phyloP scores from a whole-genome alignment of 1,139 yeast species.

The Blastobotrys arbuscula region DNA sequence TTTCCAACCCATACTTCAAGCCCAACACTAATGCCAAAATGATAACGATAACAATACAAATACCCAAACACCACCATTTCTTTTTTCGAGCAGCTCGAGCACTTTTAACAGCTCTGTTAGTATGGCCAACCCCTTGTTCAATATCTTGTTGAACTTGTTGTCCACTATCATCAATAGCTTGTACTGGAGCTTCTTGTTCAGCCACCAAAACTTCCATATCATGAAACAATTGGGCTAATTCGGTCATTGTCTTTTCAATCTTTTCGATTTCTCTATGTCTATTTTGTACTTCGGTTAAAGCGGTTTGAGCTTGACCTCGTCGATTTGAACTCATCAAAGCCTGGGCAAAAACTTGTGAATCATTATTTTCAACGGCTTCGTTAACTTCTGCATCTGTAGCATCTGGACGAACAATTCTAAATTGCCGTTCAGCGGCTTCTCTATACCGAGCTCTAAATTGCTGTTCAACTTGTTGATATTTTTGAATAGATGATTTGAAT shows the following conservation, averaged over 20 bases:
- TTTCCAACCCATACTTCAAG: not conserved
- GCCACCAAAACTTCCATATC: constrained; percentile 97
- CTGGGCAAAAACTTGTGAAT: constrained; percentile 89
- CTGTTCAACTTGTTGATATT: constrained; percentile 81
- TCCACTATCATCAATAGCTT: constrained; percentile 77
- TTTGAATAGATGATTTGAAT: constrained; percentile 80
- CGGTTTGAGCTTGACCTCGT: constrained; percentile 95
- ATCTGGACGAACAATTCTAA: constrained; percentile 85
- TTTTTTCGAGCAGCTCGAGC: constrained; percentile 90
- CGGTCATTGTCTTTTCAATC: constrained; percentile 94
- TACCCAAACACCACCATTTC: constrained; percentile 81
- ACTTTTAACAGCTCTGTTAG: constrained; percentile 79
- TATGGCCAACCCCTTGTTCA: constrained; percentile 93
- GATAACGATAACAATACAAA: constrained; percentile 57
- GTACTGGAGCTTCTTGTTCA: constrained; percentile 88
- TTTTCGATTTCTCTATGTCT: constrained; percentile 94
- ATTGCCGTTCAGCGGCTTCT: constrained; percentile 89
- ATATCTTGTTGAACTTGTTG: constrained; percentile 81
- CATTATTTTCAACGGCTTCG: constrained; percentile 78
- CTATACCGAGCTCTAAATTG: constrained; percentile 80
- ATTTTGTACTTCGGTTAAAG: constrained; percentile 89
- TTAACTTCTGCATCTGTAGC: constrained; percentile 81
- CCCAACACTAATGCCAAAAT: constrained; percentile 57
- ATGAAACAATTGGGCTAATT: constrained; percentile 86
- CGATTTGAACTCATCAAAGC: constrained; percentile 88